These are phyloP conservation scores for Persicaria maculosa DNA, from an alignment of 148 eudicot species.

Conservation along the genomic window DNA sequence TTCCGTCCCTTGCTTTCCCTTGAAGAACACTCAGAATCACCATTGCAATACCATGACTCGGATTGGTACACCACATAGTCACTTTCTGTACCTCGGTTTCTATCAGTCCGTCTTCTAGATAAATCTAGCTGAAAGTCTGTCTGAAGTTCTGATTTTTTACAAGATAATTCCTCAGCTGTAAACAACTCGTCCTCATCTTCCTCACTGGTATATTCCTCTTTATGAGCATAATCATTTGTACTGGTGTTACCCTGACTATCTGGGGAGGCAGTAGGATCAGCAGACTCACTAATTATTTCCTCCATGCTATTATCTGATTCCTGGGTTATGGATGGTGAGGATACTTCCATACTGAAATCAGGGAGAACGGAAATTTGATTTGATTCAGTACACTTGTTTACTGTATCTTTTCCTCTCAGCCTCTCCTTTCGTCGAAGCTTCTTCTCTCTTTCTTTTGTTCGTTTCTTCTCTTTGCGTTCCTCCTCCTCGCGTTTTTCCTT, in stretches of 20 bases:
- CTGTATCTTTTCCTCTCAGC: slow-evolving; percentile 75
- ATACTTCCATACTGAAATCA: slow-evolving; percentile 32
- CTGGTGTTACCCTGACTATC: slow-evolving; percentile 41
- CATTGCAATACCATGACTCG: slow-evolving; percentile 48
- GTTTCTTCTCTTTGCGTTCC: slow-evolving; percentile 84
- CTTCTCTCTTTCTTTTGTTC: slow-evolving; percentile 87
- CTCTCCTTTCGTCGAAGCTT: slow-evolving; percentile 95
- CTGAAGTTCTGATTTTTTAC: slow-evolving; percentile 33
- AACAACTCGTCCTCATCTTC: slow-evolving; percentile 36
- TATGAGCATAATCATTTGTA: slow-evolving; percentile 30
- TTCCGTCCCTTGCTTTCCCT: slow-evolving; percentile 34
- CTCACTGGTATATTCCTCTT: slow-evolving; percentile 30
- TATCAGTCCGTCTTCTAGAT: slow-evolving; percentile 43
- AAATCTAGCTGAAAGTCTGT: slow-evolving; percentile 39
- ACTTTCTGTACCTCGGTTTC: slow-evolving; percentile 41
- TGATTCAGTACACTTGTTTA: slow-evolving; percentile 41
- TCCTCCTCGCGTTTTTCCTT: slow-evolving; percentile 93
- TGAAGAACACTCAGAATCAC: slow-evolving; percentile 40
- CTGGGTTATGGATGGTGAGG: slow-evolving; percentile 28
- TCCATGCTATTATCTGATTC: slow-evolving; percentile 24
- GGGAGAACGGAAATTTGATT: slow-evolving; percentile 26
- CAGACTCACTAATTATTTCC: slow-evolving; percentile 35
- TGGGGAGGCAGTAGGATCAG: slow-evolving; percentile 35
- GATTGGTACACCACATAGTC: slow-evolving; percentile 30
- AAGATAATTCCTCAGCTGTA: slow-evolving; percentile 34